phyloP scores from a whole-genome alignment of 2,329 filamentous ascomycete species.

The Xylariaceae sp. region DNA sequence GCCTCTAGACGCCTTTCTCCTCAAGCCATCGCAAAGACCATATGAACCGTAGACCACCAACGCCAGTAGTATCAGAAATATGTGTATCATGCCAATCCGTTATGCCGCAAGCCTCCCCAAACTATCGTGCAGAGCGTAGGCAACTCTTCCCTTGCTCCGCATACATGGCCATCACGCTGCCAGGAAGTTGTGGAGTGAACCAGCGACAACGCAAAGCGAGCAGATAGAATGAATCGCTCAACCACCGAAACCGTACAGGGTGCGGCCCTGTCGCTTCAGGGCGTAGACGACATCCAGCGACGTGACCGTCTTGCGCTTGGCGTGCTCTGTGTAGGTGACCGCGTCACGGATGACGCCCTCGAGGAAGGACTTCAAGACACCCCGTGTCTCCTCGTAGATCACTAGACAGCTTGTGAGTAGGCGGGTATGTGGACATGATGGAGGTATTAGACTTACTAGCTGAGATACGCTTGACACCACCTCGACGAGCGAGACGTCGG shows the following conservation, averaged over 20 bases:
- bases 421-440: constrained; percentile 18
- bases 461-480: constrained; percentile 99
- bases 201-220: constrained; percentile 5
- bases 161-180: not conserved
- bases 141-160: constrained; percentile 1
- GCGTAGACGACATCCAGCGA: constrained; percentile 67
- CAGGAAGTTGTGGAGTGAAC: not conserved
- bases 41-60: constrained; percentile 35
- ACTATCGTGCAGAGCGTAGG: constrained; percentile 4
- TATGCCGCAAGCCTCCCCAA: constrained; percentile 19
- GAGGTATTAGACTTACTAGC: constrained; percentile 65
- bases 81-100: constrained; percentile 38
- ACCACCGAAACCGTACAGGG: constrained; percentile 71
- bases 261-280: constrained; percentile 66
- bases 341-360: constrained; percentile 80
- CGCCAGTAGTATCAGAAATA: constrained; percentile 34
- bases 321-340: constrained; percentile 82
- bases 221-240: constrained; percentile 38
- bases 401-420: constrained; percentile 45
- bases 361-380: constrained; percentile 83
- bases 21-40: constrained; percentile 33
- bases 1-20: constrained; percentile 26
- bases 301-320: constrained; percentile 75
- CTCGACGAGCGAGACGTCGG: constrained; percentile 97
- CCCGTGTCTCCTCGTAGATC: constrained; percentile 84